A percentile compares a stretch with the other conserved stretches of the same genome.
Conservation (phyloP, 176 grass and related monocot species). For the Poa pratensis region DNA sequence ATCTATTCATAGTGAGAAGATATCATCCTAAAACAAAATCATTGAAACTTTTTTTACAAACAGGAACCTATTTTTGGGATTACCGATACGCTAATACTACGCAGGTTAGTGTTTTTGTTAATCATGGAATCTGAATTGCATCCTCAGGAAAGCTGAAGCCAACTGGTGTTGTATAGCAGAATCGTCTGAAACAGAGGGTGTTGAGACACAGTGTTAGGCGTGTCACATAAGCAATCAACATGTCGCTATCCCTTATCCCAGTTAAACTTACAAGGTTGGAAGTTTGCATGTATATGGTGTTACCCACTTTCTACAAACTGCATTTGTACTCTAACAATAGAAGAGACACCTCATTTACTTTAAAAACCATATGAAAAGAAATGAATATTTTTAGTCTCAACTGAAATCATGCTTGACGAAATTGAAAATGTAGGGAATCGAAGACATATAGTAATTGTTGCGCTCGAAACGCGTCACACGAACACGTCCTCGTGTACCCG, state of each 20-base stretch:
- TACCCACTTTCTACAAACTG: constrained; percentile 77
- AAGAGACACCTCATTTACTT: neutral
- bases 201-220: neutral
- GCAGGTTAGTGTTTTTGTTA: constrained; percentile 13
- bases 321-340: neutral
- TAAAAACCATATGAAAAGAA: neutral
- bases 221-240: constrained; percentile 5
- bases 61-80: neutral
- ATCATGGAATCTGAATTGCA: constrained; percentile 81
- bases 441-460: too few species aligned
- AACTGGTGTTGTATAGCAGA: constrained; percentile 78
- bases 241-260: neutral
- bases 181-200: constrained; percentile 54
- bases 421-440: neutral
- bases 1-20: neutral
- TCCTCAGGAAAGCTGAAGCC: constrained; percentile 87
- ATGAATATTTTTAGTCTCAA: neutral
- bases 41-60: neutral
- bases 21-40: neutral
- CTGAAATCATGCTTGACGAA: neutral
- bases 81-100: neutral
- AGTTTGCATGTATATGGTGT: constrained; percentile 6
- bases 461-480: too few species aligned
- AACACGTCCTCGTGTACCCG: too few species aligned
- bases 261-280: neutral